Evolutionary conservation across 1,284 basidiomycete genomes (phyloP).

Genomic region (Somion occarium): DNA sequence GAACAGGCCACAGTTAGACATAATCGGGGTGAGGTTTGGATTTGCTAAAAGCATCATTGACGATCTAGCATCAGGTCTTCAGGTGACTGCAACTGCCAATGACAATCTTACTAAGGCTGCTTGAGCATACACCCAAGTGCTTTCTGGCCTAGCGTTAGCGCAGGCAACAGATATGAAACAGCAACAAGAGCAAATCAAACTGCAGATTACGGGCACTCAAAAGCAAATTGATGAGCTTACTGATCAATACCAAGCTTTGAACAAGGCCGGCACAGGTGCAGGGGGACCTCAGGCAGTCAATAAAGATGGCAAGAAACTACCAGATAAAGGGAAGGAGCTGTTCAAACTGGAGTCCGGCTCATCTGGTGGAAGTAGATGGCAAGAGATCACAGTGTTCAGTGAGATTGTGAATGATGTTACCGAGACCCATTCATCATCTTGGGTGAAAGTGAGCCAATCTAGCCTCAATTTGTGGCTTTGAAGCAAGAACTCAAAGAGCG

Average conservation of each 20-base stretch:
- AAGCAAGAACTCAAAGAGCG: no score
- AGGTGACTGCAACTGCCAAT: not conserved
- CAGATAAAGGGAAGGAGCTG: not conserved
- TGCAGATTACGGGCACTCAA: not conserved
- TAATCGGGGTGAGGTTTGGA: not conserved
- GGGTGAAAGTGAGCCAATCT: not conserved
- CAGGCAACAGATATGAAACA: conserved; percentile 5
- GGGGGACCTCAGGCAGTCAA: not conserved
- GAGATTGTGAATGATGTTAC: not conserved
- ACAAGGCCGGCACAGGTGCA: not conserved
- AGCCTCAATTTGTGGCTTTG: not conserved
- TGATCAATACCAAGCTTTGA: not conserved
- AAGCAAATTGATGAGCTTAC: conserved; percentile 3
- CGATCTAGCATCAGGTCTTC: not conserved
- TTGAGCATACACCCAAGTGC: not conserved
- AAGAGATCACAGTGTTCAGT: conserved; percentile 1
- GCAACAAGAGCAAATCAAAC: conserved; percentile 3
- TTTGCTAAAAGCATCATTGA: not conserved
- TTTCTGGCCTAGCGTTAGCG: not conserved
- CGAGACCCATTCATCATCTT: not conserved
- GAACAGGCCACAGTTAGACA: not conserved
- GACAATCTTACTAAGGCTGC: not conserved
- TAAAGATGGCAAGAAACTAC: not conserved
- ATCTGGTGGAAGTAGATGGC: conserved; percentile 5
- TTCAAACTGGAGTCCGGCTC: not conserved